Evolutionary conservation across 371 early-diverging fungal species (phyloP).

Genomic region (Nematocida parisii): DNA sequence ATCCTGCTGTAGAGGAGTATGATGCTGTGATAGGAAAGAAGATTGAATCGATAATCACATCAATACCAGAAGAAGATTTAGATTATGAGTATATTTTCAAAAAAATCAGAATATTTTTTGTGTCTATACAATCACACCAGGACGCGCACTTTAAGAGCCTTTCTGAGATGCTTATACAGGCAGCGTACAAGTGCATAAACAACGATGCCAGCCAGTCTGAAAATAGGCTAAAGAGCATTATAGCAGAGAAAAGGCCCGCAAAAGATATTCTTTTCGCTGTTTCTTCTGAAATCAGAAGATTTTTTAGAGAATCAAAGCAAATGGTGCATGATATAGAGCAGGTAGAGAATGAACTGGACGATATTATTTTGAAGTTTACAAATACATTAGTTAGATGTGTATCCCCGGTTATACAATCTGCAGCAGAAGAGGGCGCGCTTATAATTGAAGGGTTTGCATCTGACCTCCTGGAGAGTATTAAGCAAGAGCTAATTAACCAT

Average conservation of each 20-base stretch:
- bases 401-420: neutral
- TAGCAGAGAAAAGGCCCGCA: neutral
- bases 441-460: conserved; percentile 5
- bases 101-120: conserved; percentile 33
- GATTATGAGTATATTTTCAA: conserved; percentile 5
- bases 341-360: conserved; percentile 54
- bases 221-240: neutral
- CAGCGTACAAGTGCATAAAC: conserved; percentile 31
- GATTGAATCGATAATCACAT: conserved; percentile 10
- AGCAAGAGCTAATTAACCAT: conserved; percentile 21
- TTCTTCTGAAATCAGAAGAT: conserved; percentile 6
- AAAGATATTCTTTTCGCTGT: conserved; percentile 15
- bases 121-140: neutral
- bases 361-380: conserved; percentile 46
- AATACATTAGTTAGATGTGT: neutral
- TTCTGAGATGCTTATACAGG: conserved; percentile 36
- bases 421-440: neutral
- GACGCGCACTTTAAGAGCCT: conserved; percentile 23
- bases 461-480: neutral
- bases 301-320: conserved; percentile 21
- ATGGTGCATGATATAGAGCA: conserved; percentile 37
- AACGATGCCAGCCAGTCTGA: neutral
- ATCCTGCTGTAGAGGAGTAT: conserved; percentile 49
- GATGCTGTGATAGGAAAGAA: conserved; percentile 15
- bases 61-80: neutral